Conservation (phyloP, 208 protist species). For the Endotrypanum monterogeii region DNA sequence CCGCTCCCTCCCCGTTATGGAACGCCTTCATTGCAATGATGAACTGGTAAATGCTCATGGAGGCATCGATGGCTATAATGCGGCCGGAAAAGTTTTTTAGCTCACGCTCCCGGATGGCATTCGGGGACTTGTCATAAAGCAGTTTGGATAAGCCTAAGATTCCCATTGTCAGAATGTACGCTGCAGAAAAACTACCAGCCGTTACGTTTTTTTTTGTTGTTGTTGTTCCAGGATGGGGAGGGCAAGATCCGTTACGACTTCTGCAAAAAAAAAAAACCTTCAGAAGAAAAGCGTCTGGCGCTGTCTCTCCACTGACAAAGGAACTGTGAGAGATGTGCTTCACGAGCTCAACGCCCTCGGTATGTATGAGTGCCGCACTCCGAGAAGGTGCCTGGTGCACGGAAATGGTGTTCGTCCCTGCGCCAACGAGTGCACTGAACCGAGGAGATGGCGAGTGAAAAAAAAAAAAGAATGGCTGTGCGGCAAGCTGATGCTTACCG, state of each 20-base stretch:
- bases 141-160: conserved; percentile 97
- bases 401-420: not conserved
- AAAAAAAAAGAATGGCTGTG: not conserved
- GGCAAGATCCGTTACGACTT: no score
- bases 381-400: not conserved
- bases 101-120: conserved; percentile 90
- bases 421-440: not conserved
- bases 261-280: no score
- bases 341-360: not conserved
- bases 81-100: conserved; percentile 98
- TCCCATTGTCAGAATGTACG: conserved; percentile 83
- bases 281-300: not conserved
- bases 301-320: not conserved
- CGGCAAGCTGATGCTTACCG: not conserved
- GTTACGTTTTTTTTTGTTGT: no score
- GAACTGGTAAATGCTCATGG: conserved; percentile 99
- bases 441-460: not conserved
- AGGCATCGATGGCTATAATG: conserved; percentile 99
- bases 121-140: conserved; percentile 94
- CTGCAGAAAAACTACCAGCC: no score
- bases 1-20: conserved; percentile 83
- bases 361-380: no score
- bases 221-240: no score
- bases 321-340: not conserved
- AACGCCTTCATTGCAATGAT: conserved; percentile 95